Evolutionary conservation across 352 stramenopile species (phyloP), one percentile per base, ranked within the genome.

Genomic region (Sclerospora graminicola): DNA sequence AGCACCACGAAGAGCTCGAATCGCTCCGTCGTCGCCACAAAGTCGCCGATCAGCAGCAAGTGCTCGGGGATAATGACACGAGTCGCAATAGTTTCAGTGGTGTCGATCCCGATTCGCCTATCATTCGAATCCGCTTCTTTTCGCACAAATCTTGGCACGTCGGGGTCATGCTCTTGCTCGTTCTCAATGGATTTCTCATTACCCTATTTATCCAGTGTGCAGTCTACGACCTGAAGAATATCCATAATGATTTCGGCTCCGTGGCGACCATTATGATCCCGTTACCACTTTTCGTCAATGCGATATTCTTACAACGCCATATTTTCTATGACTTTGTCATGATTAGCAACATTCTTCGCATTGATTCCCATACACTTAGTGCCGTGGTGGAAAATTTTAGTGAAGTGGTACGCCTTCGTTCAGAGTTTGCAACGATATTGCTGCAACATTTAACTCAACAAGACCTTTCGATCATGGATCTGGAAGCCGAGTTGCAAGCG

Each of bases 131-230:
- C 26, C 57, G 57, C 13, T 76, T 62, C 45, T 85, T 83, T 38
- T 83, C 73, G 5, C 63, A 68, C 13, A 81, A 85, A 40, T 57
- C 57, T 5, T 82, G 71, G 69, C 69, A 87, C 20, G 74, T 84
- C 18, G 15, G 46, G 1, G 60, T 87, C 32, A 79, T 82, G 42
- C 51, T 60, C n/a, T 37, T 83, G 15, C 33, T 88, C 9, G 79
- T 88, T 48, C 51, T 88, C n/a, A 88, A 88, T 40, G 76, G 63
- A 0, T 71, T 88, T 27, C 84, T 75, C 56, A 45, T 69, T 13
- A 70, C 69, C n/a, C 57, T 85, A 10, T 49, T 85, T n/a, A 43
- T 69, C 8, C 72, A 85, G 43, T 85, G 73, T 30, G 53, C 81
- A 0, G 45, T 84, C 14, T 83, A 83, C 51, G 48, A 66, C 14